Percentiles rank a stretch among this genome's conserved stretches.
Conservation (phyloP, 371 early-diverging fungal genomes). For the Choanephora cucurbitarum region DNA sequence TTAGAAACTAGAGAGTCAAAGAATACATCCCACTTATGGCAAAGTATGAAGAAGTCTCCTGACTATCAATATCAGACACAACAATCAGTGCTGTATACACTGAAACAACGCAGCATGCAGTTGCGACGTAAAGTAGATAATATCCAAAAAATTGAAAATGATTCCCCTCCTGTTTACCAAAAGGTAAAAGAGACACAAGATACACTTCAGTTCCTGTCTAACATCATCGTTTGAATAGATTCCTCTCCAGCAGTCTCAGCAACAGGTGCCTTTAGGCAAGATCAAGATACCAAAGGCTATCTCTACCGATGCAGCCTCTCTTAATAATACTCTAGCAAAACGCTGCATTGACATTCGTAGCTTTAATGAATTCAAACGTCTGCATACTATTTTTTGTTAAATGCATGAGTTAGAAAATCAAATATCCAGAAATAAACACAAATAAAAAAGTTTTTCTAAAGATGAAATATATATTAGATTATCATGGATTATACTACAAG, state of each 20-base stretch:
- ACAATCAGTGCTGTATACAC: slow-evolving; percentile 66
- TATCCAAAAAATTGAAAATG: slow-evolving; percentile 15
- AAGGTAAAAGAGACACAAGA: slow-evolving; percentile 9
- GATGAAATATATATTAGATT: too few relatives aligned
- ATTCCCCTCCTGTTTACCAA: not conserved
- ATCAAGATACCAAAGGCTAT: slow-evolving; percentile 16
- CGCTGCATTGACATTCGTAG: slow-evolving; percentile 33
- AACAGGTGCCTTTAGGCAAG: slow-evolving; percentile 14
- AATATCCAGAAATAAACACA: too few relatives aligned
- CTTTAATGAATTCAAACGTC: slow-evolving; percentile 37
- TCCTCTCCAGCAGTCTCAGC: not conserved
- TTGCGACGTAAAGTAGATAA: slow-evolving; percentile 48
- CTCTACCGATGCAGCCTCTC: not conserved
- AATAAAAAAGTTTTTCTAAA: too few relatives aligned
- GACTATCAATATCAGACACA: slow-evolving; percentile 74
- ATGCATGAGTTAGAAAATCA: too few relatives aligned
- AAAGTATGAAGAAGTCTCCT: slow-evolving; percentile 58
- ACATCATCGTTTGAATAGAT: not conserved
- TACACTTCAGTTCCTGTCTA: not conserved
- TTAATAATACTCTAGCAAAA: slow-evolving; percentile 3
- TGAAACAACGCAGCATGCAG: slow-evolving; percentile 64
- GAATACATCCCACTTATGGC: slow-evolving; percentile 44
- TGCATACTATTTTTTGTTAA: slow-evolving; percentile 33
- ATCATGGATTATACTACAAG: too few relatives aligned
- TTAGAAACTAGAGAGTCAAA: slow-evolving; percentile 27